Evolutionary conservation across 192 early-diverging fungal genomes (phyloP).

Genomic region (Chytriomyces sp.): DNA sequence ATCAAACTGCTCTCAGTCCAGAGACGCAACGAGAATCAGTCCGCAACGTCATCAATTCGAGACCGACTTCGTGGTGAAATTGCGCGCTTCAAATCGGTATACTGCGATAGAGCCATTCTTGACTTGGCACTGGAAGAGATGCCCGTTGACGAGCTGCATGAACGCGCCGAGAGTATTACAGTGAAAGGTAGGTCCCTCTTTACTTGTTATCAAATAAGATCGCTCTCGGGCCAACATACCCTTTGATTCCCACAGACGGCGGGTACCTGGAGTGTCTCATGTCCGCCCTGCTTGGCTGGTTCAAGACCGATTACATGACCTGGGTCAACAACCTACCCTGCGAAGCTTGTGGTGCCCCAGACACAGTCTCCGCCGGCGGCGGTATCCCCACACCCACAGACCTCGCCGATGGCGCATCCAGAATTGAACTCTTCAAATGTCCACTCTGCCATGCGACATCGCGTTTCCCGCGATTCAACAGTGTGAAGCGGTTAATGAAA

Average conservation of each 20-base stretch:
- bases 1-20: constrained; percentile 5
- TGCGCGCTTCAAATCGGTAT: neutral
- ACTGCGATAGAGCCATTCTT: neutral
- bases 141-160: constrained; percentile 43
- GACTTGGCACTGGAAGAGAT: constrained; percentile 42
- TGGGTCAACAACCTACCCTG: constrained; percentile 51
- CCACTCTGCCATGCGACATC: constrained; percentile 22
- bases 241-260: neutral
- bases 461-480: constrained; percentile 54
- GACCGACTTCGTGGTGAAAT: neutral
- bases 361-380: constrained; percentile 25
- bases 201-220: neutral
- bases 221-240: neutral
- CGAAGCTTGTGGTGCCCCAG: constrained; percentile 22
- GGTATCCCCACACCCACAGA: constrained; percentile 38
- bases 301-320: constrained; percentile 50
- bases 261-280: constrained; percentile 42
- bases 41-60: neutral
- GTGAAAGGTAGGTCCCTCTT: no score
- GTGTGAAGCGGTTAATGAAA: constrained; percentile 39
- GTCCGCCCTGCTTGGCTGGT: constrained; percentile 45
- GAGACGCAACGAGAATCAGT: constrained; percentile 1
- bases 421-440: constrained; percentile 47
- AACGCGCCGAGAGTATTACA: constrained; percentile 23
- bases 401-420: constrained; percentile 8